phyloP scores from a whole-genome alignment of 768 basidiomycete genomes.

The Tricholomella constricta region DNA sequence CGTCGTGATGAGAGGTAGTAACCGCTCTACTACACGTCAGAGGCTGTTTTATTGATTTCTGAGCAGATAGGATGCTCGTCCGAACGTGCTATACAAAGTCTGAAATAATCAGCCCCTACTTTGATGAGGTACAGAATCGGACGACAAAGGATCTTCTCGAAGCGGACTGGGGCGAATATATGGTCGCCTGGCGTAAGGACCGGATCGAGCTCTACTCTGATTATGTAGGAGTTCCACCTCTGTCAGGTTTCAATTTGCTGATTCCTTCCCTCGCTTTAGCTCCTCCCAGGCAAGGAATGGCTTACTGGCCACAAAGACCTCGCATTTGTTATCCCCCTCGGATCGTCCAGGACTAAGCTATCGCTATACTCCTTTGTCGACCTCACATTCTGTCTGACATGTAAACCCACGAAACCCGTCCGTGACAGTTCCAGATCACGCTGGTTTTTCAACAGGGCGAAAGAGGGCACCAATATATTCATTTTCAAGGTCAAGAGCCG shows the following conservation, averaged over 20 bases:
- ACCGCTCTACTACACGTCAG: slow-evolving; percentile 19
- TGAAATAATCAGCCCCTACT: slow-evolving; percentile 48
- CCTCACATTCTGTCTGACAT: slow-evolving; percentile 76
- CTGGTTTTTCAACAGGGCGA: slow-evolving; percentile 48
- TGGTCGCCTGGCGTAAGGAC: slow-evolving; percentile 82
- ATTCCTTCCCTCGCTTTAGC: slow-evolving; percentile 35
- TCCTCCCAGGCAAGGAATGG: slow-evolving; percentile 67
- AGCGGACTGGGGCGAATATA: slow-evolving; percentile 78
- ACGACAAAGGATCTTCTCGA: slow-evolving; percentile 59
- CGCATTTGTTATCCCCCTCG: slow-evolving; percentile 75
- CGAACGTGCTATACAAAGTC: slow-evolving; percentile 65
- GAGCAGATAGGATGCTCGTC: slow-evolving; percentile 86
- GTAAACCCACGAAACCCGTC: slow-evolving; percentile 52
- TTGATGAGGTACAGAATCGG: slow-evolving; percentile 71
- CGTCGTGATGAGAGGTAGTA: slow-evolving; percentile 74
- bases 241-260: slow-evolving; percentile 3
- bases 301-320: slow-evolving; percentile 74
- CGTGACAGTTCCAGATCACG: slow-evolving; percentile 42
- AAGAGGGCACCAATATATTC: slow-evolving; percentile 81
- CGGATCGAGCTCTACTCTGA: slow-evolving; percentile 84
- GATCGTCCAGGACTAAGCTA: slow-evolving; percentile 60
- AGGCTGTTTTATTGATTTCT: not conserved
- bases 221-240: slow-evolving; percentile 54
- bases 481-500: slow-evolving; percentile 82
- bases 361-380: slow-evolving; percentile 89